Evolutionary conservation across 305 asterid species (phyloP).

Genomic region (Solanum hybrid): DNA sequence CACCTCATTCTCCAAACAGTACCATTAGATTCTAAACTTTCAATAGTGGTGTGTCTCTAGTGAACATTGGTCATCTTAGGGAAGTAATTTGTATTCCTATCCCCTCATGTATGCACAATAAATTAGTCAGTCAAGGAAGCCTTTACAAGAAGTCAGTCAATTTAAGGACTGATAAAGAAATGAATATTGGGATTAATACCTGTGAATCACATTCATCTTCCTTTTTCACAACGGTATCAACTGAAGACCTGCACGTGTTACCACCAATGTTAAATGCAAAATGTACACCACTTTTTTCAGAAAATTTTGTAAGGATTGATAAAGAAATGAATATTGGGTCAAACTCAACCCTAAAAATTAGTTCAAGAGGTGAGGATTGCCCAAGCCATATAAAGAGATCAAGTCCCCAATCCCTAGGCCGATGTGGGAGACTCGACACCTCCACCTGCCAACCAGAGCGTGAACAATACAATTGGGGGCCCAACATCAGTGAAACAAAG

Average conservation of each 20-base stretch:
- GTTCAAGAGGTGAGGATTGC: not conserved
- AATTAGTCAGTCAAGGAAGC: not conserved
- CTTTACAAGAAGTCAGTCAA: not conserved
- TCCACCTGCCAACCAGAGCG: not conserved
- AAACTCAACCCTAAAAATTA: not conserved
- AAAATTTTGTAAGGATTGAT: not conserved
- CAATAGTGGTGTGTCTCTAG: not conserved
- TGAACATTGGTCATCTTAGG: not conserved
- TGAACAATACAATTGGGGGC: not conserved
- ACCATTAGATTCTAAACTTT: not conserved
- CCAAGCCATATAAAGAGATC: not conserved
- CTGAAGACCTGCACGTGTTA: slow-evolving; percentile 25
- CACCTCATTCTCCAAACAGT: not conserved
- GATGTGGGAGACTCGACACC: not conserved
- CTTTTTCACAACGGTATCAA: slow-evolving; percentile 7
- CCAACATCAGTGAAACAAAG: not conserved
- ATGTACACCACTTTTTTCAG: not conserved
- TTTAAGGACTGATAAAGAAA: not conserved
- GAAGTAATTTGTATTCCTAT: not conserved
- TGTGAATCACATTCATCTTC: slow-evolving; percentile 21
- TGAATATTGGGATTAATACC: slow-evolving; percentile 14
- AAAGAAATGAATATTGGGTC: not conserved
- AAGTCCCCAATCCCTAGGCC: not conserved
- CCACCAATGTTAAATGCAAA: not conserved
- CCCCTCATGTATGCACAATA: not conserved